phyloP scores from a whole-genome alignment of 2,329 filamentous ascomycete species.

The Triangularia setosa region DNA sequence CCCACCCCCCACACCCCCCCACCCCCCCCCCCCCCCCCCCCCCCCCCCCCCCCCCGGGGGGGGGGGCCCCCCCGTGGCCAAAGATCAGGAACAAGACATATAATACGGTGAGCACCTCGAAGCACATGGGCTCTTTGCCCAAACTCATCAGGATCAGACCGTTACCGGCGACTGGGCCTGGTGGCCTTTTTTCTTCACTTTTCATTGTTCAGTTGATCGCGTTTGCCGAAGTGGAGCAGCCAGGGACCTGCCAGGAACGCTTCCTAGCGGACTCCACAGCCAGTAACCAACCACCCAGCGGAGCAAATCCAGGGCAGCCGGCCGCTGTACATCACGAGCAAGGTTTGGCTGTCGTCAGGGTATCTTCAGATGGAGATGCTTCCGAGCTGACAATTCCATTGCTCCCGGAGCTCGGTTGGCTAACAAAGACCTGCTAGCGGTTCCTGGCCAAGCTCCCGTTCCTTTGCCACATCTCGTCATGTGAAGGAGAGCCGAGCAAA shows the following conservation, averaged over 20 bases:
- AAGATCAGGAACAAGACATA: too few species aligned
- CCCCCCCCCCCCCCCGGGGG: too few species aligned
- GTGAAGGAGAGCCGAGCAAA: constrained; percentile 5
- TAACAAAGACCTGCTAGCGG: constrained; percentile 6
- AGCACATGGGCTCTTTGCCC: neutral
- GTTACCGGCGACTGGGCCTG: constrained; percentile 19
- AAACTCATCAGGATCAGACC: constrained; percentile 19
- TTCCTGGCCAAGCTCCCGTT: constrained; percentile 10
- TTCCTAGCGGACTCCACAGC: constrained; percentile 20
- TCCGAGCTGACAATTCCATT: constrained; percentile 13
- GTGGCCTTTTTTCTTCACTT: neutral
- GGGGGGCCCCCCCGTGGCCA: too few species aligned
- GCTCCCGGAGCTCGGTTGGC: constrained; percentile 15
- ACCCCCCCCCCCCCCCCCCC: too few species aligned
- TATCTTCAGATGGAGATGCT: constrained; percentile 14
- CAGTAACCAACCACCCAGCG: constrained; percentile 18
- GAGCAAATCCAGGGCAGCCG: constrained; percentile 7
- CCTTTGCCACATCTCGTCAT: constrained; percentile 5
- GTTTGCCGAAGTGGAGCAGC: constrained; percentile 1
- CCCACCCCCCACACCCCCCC: too few species aligned
- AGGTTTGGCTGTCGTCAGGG: constrained; percentile 18
- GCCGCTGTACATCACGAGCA: constrained; percentile 10
- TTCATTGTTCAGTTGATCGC: neutral
- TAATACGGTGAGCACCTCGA: neutral
- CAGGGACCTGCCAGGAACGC: constrained; percentile 5